Conservation (phyloP, 2,329 filamentous ascomycete species). For the Colletotrichum tabaci region DNA sequence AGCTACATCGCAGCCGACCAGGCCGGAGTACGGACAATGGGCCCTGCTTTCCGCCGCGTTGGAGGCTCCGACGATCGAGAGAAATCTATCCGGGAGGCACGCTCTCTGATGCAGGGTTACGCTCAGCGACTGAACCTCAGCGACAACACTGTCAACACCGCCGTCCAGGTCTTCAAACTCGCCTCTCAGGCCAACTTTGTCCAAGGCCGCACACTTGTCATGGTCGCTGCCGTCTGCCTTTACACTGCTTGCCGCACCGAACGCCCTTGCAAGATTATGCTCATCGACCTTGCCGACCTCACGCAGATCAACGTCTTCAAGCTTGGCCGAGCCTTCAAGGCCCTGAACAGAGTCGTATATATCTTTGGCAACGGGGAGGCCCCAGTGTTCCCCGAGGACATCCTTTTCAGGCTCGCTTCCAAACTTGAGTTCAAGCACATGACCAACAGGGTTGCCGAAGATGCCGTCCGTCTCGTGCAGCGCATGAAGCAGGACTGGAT, state of each 20-base stretch:
- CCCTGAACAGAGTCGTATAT: slow-evolving; percentile 63
- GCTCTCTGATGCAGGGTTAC: slow-evolving; percentile 74
- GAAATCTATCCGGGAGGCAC: slow-evolving; percentile 72
- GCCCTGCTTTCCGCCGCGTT: slow-evolving; percentile 73
- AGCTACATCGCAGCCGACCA: slow-evolving; percentile 90
- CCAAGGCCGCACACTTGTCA: slow-evolving; percentile 87
- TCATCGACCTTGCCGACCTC: slow-evolving; percentile 95
- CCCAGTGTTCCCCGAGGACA: slow-evolving; percentile 86
- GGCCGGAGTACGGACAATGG: slow-evolving; percentile 79
- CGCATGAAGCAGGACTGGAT: slow-evolving; percentile 99
- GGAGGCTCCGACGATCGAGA: slow-evolving; percentile 73
- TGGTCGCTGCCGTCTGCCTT: slow-evolving; percentile 90
- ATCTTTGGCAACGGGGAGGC: slow-evolving; percentile 60
- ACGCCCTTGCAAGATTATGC: slow-evolving; percentile 86
- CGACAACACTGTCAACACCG: slow-evolving; percentile 72
- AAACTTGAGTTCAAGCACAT: slow-evolving; percentile 91
- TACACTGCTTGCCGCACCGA: slow-evolving; percentile 90
- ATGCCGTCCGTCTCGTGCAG: slow-evolving; percentile 88
- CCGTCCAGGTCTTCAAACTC: slow-evolving; percentile 82
- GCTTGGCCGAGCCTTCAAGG: slow-evolving; percentile 91
- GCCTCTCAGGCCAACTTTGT: slow-evolving; percentile 83
- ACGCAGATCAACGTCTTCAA: slow-evolving; percentile 90
- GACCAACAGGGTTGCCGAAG: slow-evolving; percentile 87
- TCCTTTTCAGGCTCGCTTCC: slow-evolving; percentile 91
- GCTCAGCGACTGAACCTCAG: slow-evolving; percentile 72